Base-by-base conservation (phyloP, 345 rosid species). In the Eucalyptus caleyi region DNA sequence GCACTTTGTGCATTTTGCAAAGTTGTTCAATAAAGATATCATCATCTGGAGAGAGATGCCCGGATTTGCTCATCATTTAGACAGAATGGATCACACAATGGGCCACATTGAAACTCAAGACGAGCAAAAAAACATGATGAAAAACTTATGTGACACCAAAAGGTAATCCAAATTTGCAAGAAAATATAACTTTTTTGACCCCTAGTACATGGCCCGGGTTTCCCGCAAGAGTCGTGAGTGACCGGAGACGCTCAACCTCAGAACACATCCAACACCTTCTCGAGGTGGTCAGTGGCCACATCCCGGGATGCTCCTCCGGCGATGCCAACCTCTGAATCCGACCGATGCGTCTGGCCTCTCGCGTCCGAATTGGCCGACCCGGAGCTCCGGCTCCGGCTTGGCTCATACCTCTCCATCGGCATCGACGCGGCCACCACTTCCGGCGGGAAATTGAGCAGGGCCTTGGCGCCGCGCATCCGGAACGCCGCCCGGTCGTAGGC, bases 401-500 rank as follows among this genome's bases (percentile, higher is more conserved):
- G 8, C 9, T 44, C 40, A 1, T 53, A 53, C 42, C 90, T 56
- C 15, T 47, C 56, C 54, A 18, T 18, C 80, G 5, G 92, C 32
- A 9, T 92, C 5, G n/a, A 87, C 4, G 93, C 88, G 5, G 90
- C 90, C 86, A 86, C 91, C 59, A 87, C 56, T 81, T 94, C 91
- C 50, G 91, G 83, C 16, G 96, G 97, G 59, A 95, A 95, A 88
- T 95, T 95, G 24, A 95, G 95, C 86, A 95, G 88, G n/a, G 97
- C 97, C 94, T 94, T 95, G 24, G 95, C 80, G 5, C 97, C 97
- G 13, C 97, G 94, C 97, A 95, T 94, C 89, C 18, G 80, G 85
- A 94, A 94, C 90, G 96, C 97, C 8, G 96, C 97, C 85, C 90
- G 88, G 59, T 95, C 97, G 24, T 95, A 95, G 5, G 97, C 97